These are phyloP conservation scores for Byssoonygena ceratinophila DNA, from an alignment of 2,329 filamentous ascomycete species.

Conservation along the genomic window DNA sequence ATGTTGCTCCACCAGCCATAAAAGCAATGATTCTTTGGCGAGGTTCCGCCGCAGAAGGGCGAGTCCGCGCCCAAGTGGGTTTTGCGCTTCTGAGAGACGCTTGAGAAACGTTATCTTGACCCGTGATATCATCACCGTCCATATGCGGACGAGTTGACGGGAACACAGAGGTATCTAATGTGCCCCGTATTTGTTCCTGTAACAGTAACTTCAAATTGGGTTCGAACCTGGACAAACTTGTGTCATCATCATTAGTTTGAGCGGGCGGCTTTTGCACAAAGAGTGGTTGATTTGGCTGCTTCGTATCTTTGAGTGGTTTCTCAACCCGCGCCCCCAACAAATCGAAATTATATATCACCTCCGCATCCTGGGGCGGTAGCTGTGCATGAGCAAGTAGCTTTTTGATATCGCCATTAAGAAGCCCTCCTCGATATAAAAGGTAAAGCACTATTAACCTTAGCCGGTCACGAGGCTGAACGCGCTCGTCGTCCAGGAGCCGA, in stretches of 20 bases:
- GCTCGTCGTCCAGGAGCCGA: constrained; percentile 75
- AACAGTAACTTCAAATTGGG: constrained; percentile 73
- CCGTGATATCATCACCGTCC: constrained; percentile 32
- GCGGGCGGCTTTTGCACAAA: constrained; percentile 57
- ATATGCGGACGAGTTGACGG: constrained; percentile 63
- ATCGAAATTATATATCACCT: constrained; percentile 63
- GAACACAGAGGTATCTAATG: constrained; percentile 55
- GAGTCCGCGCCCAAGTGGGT: constrained; percentile 85
- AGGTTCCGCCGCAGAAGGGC: constrained; percentile 64
- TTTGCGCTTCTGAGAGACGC: constrained; percentile 82
- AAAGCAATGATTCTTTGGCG: constrained; percentile 86
- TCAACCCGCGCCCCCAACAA: constrained; percentile 66
- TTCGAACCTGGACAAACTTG: constrained; percentile 76
- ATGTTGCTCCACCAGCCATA: constrained; percentile 90
- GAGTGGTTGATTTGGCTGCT: constrained; percentile 53
- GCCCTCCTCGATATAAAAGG: constrained; percentile 71
- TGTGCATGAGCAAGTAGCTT: constrained; percentile 75
- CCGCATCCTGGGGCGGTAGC: constrained; percentile 61
- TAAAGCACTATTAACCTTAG: constrained; percentile 79
- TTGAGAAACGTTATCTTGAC: constrained; percentile 46
- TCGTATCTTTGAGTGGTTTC: constrained; percentile 65
- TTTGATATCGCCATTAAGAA: constrained; percentile 72
- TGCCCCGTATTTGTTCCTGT: constrained; percentile 58
- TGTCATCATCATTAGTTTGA: constrained; percentile 57
- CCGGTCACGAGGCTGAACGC: constrained; percentile 60